Evolutionary conservation across 495 filamentous ascomycete species (phyloP).

Genomic region (Neurospora sp.): DNA sequence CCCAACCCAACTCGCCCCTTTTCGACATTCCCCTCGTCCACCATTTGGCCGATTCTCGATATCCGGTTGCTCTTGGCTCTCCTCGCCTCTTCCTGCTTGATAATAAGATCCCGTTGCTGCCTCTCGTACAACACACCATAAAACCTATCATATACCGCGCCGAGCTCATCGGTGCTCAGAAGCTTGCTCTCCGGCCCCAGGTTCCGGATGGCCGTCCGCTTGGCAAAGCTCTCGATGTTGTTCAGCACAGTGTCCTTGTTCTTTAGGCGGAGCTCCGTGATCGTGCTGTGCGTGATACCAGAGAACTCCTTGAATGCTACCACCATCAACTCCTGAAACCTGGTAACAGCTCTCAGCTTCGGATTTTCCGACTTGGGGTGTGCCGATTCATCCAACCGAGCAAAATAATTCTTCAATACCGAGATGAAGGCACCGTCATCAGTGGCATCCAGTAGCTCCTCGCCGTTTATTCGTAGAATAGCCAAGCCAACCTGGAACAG

Average conservation of each 20-base stretch:
- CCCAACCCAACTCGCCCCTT: slow-evolving; percentile 83
- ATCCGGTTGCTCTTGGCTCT: slow-evolving; percentile 41
- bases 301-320: slow-evolving; percentile 97
- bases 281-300: slow-evolving; percentile 84
- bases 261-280: slow-evolving; percentile 77
- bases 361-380: slow-evolving; percentile 91
- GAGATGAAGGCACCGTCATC: slow-evolving; percentile 97
- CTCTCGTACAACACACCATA: slow-evolving; percentile 85
- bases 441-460: slow-evolving; percentile 88
- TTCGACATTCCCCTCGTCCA: slow-evolving; percentile 39
- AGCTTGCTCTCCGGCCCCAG: slow-evolving; percentile 91
- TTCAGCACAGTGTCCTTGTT: slow-evolving; percentile 87
- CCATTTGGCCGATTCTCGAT: neutral
- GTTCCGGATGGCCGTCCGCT: slow-evolving; percentile 90
- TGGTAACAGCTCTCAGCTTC: slow-evolving; percentile 82
- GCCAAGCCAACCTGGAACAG: slow-evolving; percentile 93
- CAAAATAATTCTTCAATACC: slow-evolving; percentile 89
- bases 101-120: slow-evolving; percentile 66
- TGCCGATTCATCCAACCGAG: slow-evolving; percentile 84
- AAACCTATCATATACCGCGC: slow-evolving; percentile 85
- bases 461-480: slow-evolving; percentile 94
- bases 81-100: slow-evolving; percentile 65
- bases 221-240: slow-evolving; percentile 94
- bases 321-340: slow-evolving; percentile 97
- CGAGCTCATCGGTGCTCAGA: slow-evolving; percentile 73